Percentiles rank a stretch among this genome's conserved stretches.
phyloP scores from a whole-genome alignment of 2,329 filamentous ascomycete species.

The Juglanconis sp. region DNA sequence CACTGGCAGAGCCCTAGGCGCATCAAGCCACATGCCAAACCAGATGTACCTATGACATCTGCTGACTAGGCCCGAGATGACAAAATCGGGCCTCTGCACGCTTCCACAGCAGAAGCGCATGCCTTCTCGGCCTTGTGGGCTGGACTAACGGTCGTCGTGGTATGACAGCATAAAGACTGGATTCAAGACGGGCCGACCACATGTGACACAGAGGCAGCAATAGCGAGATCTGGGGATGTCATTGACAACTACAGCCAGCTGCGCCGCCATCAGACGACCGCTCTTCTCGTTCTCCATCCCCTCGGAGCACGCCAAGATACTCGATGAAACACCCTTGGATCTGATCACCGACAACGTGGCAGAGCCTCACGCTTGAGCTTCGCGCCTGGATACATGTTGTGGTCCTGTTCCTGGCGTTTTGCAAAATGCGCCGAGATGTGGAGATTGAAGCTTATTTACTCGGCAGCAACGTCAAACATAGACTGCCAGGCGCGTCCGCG shows the following conservation, averaged over 20 bases:
- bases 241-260: neutral
- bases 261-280: neutral
- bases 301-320: neutral
- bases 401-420: neutral
- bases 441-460: neutral
- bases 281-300: neutral
- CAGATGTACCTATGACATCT: neutral
- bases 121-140: neutral
- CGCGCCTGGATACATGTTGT: neutral
- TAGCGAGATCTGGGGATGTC: neutral
- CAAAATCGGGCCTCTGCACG: neutral
- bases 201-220: neutral
- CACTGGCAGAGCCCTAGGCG: neutral
- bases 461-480: neutral
- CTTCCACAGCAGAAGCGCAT: neutral
- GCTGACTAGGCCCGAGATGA: neutral
- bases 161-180: neutral
- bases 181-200: neutral
- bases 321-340: neutral
- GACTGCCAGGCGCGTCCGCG: neutral
- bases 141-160: neutral
- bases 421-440: neutral
- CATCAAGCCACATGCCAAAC: slow-evolving; percentile 2
- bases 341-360: neutral
- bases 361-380: neutral